Evolutionary conservation across 2,329 filamentous ascomycete species (phyloP).

Genomic region (Exophiala aquamarina): DNA sequence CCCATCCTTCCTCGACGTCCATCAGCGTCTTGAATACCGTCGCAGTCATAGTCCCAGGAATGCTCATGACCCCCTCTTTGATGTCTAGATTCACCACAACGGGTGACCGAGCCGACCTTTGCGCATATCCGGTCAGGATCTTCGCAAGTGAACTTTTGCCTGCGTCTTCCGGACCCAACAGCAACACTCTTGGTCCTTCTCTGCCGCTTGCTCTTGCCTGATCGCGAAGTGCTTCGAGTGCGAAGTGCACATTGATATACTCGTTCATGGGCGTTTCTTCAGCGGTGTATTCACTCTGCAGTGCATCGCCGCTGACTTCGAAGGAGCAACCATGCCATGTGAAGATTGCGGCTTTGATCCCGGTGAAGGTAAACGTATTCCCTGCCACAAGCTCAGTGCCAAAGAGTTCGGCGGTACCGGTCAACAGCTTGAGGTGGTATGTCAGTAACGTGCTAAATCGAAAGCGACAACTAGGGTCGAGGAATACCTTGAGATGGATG

Average conservation of each 20-base stretch:
- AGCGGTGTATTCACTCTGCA: constrained; percentile 66
- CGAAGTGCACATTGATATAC: constrained; percentile 84
- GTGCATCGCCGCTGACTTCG: constrained; percentile 67
- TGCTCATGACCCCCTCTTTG: constrained; percentile 71
- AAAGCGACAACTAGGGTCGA: neutral
- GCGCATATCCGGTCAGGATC: constrained; percentile 76
- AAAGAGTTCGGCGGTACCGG: constrained; percentile 87
- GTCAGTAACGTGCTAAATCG: neutral
- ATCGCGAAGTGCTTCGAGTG: constrained; percentile 71
- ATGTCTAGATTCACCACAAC: constrained; percentile 84
- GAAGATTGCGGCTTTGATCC: constrained; percentile 82
- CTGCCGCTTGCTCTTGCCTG: constrained; percentile 52
- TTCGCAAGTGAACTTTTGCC: constrained; percentile 84
- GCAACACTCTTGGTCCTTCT: constrained; percentile 76
- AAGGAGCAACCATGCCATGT: constrained; percentile 90
- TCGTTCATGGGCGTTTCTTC: constrained; percentile 79
- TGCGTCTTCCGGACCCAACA: constrained; percentile 73
- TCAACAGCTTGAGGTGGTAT: constrained; percentile 56
- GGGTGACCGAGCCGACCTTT: constrained; percentile 70
- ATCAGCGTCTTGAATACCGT: constrained; percentile 84
- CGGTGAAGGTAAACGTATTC: constrained; percentile 76
- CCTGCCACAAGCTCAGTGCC: constrained; percentile 87
- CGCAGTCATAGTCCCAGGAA: constrained; percentile 80
- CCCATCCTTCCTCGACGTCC: constrained; percentile 87
- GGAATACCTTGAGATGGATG: constrained; percentile 53